phyloP scores from a whole-genome alignment of 1,284 basidiomycete genomes.

The Cutaneotrichosporon sp. region DNA sequence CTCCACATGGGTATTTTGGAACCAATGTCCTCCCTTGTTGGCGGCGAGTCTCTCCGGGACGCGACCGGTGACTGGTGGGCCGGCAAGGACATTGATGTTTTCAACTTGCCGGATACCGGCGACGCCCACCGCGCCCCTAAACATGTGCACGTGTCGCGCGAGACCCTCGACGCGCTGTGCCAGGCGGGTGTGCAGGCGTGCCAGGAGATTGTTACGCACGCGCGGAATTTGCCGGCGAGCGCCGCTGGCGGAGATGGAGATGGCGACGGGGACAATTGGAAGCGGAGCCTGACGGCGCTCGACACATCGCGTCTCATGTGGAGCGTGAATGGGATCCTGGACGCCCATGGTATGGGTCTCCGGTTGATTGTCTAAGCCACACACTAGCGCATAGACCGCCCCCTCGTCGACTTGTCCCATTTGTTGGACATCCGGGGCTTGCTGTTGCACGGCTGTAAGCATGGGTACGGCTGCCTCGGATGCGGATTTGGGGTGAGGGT shows the following conservation, averaged over 20 bases:
- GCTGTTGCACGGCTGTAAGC: no score
- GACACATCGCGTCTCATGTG: constrained; percentile 10
- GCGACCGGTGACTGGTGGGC: constrained; percentile 15
- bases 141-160: constrained; percentile 2
- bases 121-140: background rate
- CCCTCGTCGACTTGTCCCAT: no score
- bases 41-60: constrained; percentile 3
- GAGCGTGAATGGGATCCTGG: constrained; percentile 7
- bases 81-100: constrained; percentile 8
- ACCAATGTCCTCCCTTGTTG: background rate
- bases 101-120: background rate
- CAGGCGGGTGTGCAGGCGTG: constrained; percentile 16
- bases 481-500: no score
- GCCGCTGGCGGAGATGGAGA: no score
- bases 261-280: background rate
- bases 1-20: constrained; percentile 22
- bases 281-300: constrained; percentile 4
- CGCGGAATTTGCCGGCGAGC: background rate
- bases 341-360: constrained; percentile 8
- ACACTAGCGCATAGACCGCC: background rate
- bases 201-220: constrained; percentile 10
- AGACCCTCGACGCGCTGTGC: constrained; percentile 3
- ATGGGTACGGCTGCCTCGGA: no score
- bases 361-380: constrained; percentile 5
- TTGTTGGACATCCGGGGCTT: no score